Percentiles rank a stretch among this genome's conserved stretches.
phyloP scores from a whole-genome alignment of 2,329 filamentous ascomycete species.

The Calonectria naviculata region DNA sequence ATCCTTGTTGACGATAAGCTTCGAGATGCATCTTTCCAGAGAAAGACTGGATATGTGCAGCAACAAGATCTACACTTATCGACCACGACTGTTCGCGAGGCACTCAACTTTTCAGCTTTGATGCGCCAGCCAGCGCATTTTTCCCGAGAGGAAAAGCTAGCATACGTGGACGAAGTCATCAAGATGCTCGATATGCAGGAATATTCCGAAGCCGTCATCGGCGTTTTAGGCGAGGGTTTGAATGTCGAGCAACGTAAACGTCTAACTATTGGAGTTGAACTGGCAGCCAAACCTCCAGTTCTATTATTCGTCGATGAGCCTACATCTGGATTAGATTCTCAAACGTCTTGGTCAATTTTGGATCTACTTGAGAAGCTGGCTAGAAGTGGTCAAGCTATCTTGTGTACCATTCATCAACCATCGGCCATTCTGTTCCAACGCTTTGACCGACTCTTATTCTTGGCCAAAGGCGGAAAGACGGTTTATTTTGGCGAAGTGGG shows the following conservation, averaged over 20 bases:
- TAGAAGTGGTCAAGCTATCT: constrained; percentile 57
- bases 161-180: constrained; percentile 84
- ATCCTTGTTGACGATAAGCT: constrained; percentile 73
- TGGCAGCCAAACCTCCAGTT: constrained; percentile 64
- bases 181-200: constrained; percentile 71
- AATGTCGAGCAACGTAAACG: constrained; percentile 70
- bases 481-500: constrained; percentile 76
- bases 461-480: constrained; percentile 70
- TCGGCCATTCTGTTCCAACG: constrained; percentile 59
- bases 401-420: constrained; percentile 65
- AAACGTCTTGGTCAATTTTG: constrained; percentile 69
- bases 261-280: constrained; percentile 66
- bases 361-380: constrained; percentile 69
- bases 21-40: constrained; percentile 83
- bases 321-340: constrained; percentile 67
- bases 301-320: constrained; percentile 70
- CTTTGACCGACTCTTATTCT: constrained; percentile 69
- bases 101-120: constrained; percentile 83
- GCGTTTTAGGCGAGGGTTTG: constrained; percentile 66
- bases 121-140: constrained; percentile 80
- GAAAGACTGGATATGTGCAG: constrained; percentile 88
- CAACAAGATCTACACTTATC: constrained; percentile 88
- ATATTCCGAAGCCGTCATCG: constrained; percentile 71
- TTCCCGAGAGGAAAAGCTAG: constrained; percentile 77
- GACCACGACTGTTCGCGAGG: constrained; percentile 85